Base-by-base conservation (phyloP, 2,329 filamentous ascomycete genomes). In the Alternaria sp. region DNA sequence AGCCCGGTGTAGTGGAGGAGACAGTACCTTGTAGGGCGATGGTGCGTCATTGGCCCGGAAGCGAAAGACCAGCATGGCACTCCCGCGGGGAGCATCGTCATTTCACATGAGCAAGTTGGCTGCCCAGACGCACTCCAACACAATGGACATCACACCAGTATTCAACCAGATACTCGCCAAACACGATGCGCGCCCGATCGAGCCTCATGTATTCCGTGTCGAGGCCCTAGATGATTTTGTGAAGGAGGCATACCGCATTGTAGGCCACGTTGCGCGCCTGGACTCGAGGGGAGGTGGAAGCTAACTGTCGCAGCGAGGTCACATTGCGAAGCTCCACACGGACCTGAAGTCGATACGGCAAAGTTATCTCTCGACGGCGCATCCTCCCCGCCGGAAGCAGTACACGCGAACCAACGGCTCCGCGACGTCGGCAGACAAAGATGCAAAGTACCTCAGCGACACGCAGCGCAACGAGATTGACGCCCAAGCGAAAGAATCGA, bases 191-290 rank as follows among this genome's bases (percentile, higher is more conserved):
- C 81, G 83, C 26, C 81, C 84, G 8, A 84, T 86, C 12, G 68
- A 85, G 81, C 70, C 78, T 59, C 77, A 81, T 64, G 75, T 74
- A 11, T 83, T 80, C 65, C 77, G 77, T 62, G 72, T 80, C 55
- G 76, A 77, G 50, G 73, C 75, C 57, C 86, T 96, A 54, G 92
- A 97, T 78, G 91, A 91, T 73, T 99, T 98, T 77, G 84, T 98
- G 32, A 93, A 95, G 77, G 95, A 98, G 81, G 96, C 96, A 57
- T 96, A 97, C 81, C 89, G 91, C 77, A 97, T 98, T 80, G 94
- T 96, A 83, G 74, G 86, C 80, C 54, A 75, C 74, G 66, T 71
- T 68, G 65, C 68, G 60, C 32, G 47, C 50, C 57, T 56, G 54
- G 40, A 25, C 50, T 59, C 59, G 43, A 45, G 25, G 19, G 30